A percentile compares a stretch with the other conserved stretches of the same genome.
Conservation (phyloP, 2,329 filamentous ascomycete genomes). For the Aspergillus neoniger region DNA sequence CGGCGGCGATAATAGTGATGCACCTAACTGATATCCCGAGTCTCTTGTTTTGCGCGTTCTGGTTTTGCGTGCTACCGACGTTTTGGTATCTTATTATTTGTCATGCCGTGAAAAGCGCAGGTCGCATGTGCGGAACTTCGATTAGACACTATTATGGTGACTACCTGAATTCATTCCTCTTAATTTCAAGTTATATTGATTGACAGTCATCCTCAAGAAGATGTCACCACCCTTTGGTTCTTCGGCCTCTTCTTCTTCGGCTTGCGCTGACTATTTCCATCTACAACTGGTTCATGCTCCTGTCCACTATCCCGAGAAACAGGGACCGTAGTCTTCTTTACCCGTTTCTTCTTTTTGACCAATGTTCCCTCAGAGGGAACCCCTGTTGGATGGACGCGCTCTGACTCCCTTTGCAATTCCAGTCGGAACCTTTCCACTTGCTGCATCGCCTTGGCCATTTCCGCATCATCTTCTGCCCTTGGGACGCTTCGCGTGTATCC, state of each 20-base stretch:
- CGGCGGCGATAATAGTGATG: background rate
- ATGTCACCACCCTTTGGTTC: background rate
- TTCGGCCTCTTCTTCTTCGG: background rate
- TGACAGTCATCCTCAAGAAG: background rate
- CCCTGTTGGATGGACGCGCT: conserved; percentile 52
- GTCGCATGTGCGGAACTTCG: background rate
- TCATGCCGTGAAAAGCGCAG: background rate
- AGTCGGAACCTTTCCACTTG: conserved; percentile 83
- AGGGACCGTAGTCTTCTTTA: conserved; percentile 25
- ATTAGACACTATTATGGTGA: background rate
- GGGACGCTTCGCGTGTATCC: conserved; percentile 54
- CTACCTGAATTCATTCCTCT: background rate
- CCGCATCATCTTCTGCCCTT: conserved; percentile 74
- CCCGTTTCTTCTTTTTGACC: conserved; percentile 61
- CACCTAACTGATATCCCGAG: background rate
- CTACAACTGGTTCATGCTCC: background rate
- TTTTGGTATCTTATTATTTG: background rate
- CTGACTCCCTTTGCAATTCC: conserved; percentile 68
- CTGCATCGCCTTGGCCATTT: conserved; percentile 85
- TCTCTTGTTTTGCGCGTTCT: background rate
- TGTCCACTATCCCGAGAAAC: conserved; percentile 1
- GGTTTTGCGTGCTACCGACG: background rate
- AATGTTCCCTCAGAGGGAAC: conserved; percentile 49
- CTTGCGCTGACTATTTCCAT: conserved; percentile 4
- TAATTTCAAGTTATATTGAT: background rate